Conservation (phyloP, 2,329 filamentous ascomycete species). For the Neophaeococcomyces aloes region DNA sequence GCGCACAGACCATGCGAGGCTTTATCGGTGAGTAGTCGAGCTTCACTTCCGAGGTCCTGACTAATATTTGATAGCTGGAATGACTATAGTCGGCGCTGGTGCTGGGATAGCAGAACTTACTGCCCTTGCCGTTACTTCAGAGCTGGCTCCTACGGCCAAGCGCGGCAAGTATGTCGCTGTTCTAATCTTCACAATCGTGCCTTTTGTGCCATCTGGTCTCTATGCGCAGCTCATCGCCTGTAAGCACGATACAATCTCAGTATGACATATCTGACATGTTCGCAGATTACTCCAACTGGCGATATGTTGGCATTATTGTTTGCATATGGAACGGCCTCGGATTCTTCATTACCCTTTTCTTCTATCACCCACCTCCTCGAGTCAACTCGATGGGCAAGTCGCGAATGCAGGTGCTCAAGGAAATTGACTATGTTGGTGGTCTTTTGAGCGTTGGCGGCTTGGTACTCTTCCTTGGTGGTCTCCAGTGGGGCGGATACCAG, state of each 20-base stretch:
- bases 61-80: slow-evolving; percentile 32
- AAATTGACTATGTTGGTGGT: slow-evolving; percentile 43
- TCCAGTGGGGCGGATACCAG: slow-evolving; percentile 43
- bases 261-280: too few relatives aligned
- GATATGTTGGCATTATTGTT: slow-evolving; percentile 34
- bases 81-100: slow-evolving; percentile 52
- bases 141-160: slow-evolving; percentile 55
- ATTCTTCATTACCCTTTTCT: slow-evolving; percentile 32
- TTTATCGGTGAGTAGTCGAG: slow-evolving; percentile 45
- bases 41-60: slow-evolving; percentile 6
- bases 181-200: slow-evolving; percentile 51
- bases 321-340: slow-evolving; percentile 35
- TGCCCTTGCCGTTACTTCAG: slow-evolving; percentile 56
- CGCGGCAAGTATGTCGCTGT: slow-evolving; percentile 53
- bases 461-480: slow-evolving; percentile 38
- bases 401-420: slow-evolving; percentile 30
- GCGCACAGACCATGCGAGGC: slow-evolving; percentile 48
- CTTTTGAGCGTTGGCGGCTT: slow-evolving; percentile 39
- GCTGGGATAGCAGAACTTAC: slow-evolving; percentile 60
- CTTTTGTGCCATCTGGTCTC: slow-evolving; percentile 52
- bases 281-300: slow-evolving; percentile 31
- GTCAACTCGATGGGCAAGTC: slow-evolving; percentile 25
- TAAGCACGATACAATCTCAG: too few relatives aligned
- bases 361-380: slow-evolving; percentile 38
- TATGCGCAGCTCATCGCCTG: slow-evolving; percentile 48